Percentiles rank a stretch among this genome's conserved stretches.
These are phyloP conservation scores for Simplicillium sp. DNA, from an alignment of 2,329 filamentous ascomycete species.

Conservation along the genomic window DNA sequence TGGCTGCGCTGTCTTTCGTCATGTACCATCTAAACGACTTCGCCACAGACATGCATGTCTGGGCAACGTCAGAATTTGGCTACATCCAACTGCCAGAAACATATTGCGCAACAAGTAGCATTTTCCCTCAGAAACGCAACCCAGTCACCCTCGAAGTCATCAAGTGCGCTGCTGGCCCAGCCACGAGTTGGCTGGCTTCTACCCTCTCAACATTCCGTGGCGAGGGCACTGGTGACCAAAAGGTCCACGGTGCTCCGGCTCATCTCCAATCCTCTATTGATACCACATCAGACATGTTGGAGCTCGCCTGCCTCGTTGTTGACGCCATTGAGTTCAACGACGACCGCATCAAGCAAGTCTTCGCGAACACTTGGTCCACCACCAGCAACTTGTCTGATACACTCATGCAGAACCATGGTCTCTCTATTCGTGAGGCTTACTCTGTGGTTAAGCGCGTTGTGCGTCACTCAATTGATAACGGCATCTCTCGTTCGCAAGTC, in stretches of 20 bases:
- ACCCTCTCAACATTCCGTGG: conserved; percentile 5
- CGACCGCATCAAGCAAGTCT: conserved; percentile 1
- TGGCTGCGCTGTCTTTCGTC: conserved; percentile 4
- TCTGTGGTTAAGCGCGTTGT: conserved; percentile 6
- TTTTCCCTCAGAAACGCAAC: conserved; percentile 9
- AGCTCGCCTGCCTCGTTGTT: conserved; percentile 5
- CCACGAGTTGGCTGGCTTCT: conserved; percentile 6
- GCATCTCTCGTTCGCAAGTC: conserved; percentile 1
- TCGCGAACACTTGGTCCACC: conserved; percentile 6
- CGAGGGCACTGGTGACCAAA: conserved; percentile 4
- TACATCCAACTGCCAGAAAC: conserved; percentile 5
- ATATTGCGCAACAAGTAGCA: conserved; percentile 8
- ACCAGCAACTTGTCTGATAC: conserved; percentile 7
- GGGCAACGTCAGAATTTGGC: conserved; percentile 7
- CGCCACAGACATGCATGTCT: conserved; percentile 7
- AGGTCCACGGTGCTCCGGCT: conserved; percentile 1
- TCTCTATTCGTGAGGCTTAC: conserved; percentile 7
- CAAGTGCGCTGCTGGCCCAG: conserved; percentile 5
- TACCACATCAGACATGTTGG: conserved; percentile 5
- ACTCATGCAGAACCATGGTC: conserved; percentile 5
- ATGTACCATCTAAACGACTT: conserved; percentile 8
- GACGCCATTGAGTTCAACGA: conserved; percentile 5
- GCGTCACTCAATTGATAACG: conserved; percentile 3
- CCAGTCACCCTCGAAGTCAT: conserved; percentile 7
- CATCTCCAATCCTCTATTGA: conserved; percentile 5